These are phyloP conservation scores for Recurvomyces mirabilis DNA, from an alignment of 495 filamentous ascomycete genomes.

Conservation along the genomic window DNA sequence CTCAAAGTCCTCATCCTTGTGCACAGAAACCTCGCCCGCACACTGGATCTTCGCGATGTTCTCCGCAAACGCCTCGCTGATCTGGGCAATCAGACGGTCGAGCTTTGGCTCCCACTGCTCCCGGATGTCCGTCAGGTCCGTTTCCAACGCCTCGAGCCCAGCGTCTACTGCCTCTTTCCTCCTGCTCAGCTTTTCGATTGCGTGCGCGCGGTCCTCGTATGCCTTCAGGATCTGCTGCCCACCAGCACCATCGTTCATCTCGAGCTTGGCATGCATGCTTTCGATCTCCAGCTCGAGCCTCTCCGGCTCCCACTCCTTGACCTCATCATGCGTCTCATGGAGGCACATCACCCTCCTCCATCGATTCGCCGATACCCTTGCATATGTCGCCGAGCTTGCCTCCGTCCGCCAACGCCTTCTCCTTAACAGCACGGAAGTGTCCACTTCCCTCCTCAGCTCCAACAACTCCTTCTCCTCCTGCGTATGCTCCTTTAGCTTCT, in stretches of 20 bases:
- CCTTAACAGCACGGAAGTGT: conserved; percentile 30
- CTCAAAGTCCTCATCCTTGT: conserved; percentile 77
- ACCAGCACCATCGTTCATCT: conserved; percentile 70
- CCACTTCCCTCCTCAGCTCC: conserved; percentile 34
- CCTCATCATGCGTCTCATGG: conserved; percentile 21
- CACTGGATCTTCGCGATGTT: conserved; percentile 91
- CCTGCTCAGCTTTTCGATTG: conserved; percentile 44
- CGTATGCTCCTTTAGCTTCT: conserved; percentile 52
- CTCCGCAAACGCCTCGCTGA: conserved; percentile 78
- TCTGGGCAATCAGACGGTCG: conserved; percentile 63
- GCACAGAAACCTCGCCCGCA: conserved; percentile 77
- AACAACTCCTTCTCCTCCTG: conserved; percentile 44
- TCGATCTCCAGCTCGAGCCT: conserved; percentile 63
- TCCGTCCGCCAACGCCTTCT: conserved; percentile 24
- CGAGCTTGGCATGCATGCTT: conserved; percentile 59
- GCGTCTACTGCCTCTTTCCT: conserved; percentile 37
- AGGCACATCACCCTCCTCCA: conserved; percentile 30
- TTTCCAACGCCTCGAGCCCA: conserved; percentile 40
- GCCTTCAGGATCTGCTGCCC: conserved; percentile 51
- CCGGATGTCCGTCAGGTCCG: conserved; percentile 47
- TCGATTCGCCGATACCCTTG: background rate
- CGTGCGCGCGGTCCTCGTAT: conserved; percentile 56
- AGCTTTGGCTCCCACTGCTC: conserved; percentile 71
- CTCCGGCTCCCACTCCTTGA: conserved; percentile 43
- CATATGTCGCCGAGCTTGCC: conserved; percentile 18